These are phyloP conservation scores for Apiospora arundinis DNA, from an alignment of 2,329 filamentous ascomycete genomes.

Conservation along the genomic window DNA sequence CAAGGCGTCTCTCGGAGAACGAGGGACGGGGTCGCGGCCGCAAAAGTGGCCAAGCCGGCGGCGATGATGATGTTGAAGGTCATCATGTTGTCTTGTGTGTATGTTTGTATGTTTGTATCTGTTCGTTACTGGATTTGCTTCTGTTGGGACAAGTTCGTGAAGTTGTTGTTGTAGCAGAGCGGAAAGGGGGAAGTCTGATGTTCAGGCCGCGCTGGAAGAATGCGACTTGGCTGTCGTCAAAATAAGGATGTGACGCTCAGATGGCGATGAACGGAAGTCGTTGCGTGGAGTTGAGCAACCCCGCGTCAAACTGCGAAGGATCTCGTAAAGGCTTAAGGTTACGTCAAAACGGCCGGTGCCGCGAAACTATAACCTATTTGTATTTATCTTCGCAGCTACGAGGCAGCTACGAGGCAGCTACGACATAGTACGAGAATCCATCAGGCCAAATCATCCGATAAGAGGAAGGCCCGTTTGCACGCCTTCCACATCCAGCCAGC, in stretches of 20 bases:
- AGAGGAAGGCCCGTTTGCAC: neutral
- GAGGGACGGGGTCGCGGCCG: neutral
- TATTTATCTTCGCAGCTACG: neutral
- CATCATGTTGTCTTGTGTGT: neutral
- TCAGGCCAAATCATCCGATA: neutral
- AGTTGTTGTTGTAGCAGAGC: neutral
- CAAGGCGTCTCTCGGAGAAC: constrained; percentile 27
- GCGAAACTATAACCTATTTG: neutral
- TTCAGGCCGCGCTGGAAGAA: neutral
- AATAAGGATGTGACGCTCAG: neutral
- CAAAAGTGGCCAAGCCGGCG: neutral
- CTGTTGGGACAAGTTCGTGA: neutral
- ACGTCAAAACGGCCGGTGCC: neutral
- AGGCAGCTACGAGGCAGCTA: too few species aligned
- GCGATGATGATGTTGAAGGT: neutral
- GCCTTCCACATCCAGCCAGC: neutral
- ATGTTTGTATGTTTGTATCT: neutral
- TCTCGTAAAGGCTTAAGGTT: neutral
- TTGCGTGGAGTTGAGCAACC: neutral
- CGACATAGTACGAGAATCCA: too few species aligned
- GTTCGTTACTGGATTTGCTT: neutral
- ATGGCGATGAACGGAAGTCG: neutral
- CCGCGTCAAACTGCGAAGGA: neutral
- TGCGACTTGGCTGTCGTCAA: neutral
- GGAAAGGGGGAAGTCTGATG: neutral